Evolutionary conservation across 2,329 filamentous ascomycete species (phyloP).

Genomic region (Microascus cirrosus): DNA sequence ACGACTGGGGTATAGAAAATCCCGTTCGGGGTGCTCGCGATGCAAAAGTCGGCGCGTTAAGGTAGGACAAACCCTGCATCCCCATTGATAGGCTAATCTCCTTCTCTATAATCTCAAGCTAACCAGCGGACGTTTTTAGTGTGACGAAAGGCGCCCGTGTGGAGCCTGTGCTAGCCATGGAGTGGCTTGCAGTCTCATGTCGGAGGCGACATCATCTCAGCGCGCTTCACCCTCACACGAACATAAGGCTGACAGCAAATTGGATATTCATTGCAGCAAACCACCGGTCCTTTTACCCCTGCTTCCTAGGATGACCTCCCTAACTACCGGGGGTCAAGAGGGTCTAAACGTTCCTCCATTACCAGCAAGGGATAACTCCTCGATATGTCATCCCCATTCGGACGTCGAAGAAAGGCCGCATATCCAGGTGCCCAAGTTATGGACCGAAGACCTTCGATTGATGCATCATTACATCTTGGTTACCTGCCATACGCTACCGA

Average conservation of each 20-base stretch:
- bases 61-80: slow-evolving; percentile 9
- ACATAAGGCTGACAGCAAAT: slow-evolving; percentile 12
- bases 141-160: slow-evolving; percentile 25
- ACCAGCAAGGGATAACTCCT: not conserved
- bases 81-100: not conserved
- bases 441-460: slow-evolving; percentile 22
- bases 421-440: slow-evolving; percentile 12
- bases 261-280: not conserved
- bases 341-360: not conserved
- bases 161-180: slow-evolving; percentile 22
- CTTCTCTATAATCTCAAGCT: not conserved
- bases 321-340: not conserved
- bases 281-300: not conserved
- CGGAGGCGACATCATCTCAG: slow-evolving; percentile 5
- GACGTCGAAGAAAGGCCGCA: not conserved
- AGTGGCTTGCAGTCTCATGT: slow-evolving; percentile 19
- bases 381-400: not conserved
- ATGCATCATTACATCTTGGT: slow-evolving; percentile 21
- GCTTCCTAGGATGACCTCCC: not conserved
- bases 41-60: slow-evolving; percentile 25
- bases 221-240: slow-evolving; percentile 7
- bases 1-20: slow-evolving; percentile 23
- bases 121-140: slow-evolving; percentile 12
- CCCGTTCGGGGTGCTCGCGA: slow-evolving; percentile 20
- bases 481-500: slow-evolving; percentile 18